Conservation (phyloP, 768 basidiomycete genomes). For the Boletus vermiculosoides region DNA sequence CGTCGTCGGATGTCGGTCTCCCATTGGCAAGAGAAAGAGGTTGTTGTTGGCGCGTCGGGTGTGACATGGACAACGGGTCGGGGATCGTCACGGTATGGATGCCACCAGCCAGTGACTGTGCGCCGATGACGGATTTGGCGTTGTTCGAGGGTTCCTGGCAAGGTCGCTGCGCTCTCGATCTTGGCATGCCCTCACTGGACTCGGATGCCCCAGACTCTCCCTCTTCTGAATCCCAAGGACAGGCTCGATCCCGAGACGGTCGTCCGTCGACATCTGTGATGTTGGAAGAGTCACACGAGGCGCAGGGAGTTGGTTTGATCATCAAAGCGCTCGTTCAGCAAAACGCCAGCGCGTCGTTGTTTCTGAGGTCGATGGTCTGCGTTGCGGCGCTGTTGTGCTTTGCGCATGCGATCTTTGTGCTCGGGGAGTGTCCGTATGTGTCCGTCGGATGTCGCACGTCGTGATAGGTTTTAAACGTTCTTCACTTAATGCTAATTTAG, state of each 20-base stretch:
- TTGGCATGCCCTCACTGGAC: not conserved
- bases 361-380: slow-evolving; percentile 9
- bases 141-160: not conserved
- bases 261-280: not conserved
- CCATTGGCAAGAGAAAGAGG: too few relatives aligned
- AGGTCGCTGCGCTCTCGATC: too few relatives aligned
- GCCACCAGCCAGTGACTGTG: not conserved
- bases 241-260: not conserved
- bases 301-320: slow-evolving; percentile 10
- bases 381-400: slow-evolving; percentile 1
- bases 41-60: not conserved
- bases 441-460: not conserved
- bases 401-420: slow-evolving; percentile 3
- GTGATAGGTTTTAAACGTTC: not conserved
- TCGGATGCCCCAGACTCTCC: not conserved
- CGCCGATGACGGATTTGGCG: not conserved
- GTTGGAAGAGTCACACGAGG: not conserved
- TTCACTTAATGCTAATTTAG: not conserved
- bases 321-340: slow-evolving; percentile 16
- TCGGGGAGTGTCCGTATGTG: not conserved
- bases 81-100: not conserved
- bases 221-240: not conserved
- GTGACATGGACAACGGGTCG: not conserved
- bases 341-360: not conserved
- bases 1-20: not conserved